A percentile compares a stretch with the other conserved stretches of the same genome.
phyloP scores from a whole-genome alignment of 140 eudicot genomes.

The Oenanthe javanica region DNA sequence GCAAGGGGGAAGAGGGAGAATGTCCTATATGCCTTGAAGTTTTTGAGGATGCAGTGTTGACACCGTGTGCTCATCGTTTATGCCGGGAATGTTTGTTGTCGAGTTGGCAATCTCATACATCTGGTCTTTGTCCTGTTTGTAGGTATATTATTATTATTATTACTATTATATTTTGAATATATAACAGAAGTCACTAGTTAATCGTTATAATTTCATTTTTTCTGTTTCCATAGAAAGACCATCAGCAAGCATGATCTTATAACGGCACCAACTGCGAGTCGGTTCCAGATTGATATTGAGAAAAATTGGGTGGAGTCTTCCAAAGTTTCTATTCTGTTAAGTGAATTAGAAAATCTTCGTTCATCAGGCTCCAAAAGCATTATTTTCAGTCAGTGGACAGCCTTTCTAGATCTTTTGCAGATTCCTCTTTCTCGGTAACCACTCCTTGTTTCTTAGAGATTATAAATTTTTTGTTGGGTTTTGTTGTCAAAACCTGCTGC shows the following conservation, averaged over 20 bases:
- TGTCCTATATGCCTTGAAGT: constrained; percentile 98
- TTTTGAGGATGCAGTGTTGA: constrained; percentile 96
- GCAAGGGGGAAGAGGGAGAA: constrained; percentile 84
- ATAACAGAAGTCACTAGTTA: not conserved
- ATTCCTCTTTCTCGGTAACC: constrained; percentile 79
- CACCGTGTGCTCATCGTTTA: constrained; percentile 96
- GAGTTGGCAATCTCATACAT: constrained; percentile 66
- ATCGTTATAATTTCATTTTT: not conserved
- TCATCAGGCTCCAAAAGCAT: constrained; percentile 77
- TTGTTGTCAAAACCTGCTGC: not conserved
- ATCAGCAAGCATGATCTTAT: constrained; percentile 78
- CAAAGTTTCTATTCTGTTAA: constrained; percentile 64
- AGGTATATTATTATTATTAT: constrained; percentile 49
- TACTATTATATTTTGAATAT: no score
- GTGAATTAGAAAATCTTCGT: constrained; percentile 52
- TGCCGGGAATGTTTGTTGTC: constrained; percentile 94
- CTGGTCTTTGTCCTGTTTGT: constrained; percentile 95
- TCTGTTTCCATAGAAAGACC: constrained; percentile 46
- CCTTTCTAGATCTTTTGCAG: constrained; percentile 83
- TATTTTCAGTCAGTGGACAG: constrained; percentile 87
- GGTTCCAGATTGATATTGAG: constrained; percentile 76
- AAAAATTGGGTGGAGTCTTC: constrained; percentile 94
- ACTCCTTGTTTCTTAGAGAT: not conserved
- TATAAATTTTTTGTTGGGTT: not conserved
- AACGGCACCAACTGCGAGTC: constrained; percentile 86